Evolutionary conservation across 2,329 filamentous ascomycete genomes (phyloP).

Genomic region (Fusarium albosuccineum): DNA sequence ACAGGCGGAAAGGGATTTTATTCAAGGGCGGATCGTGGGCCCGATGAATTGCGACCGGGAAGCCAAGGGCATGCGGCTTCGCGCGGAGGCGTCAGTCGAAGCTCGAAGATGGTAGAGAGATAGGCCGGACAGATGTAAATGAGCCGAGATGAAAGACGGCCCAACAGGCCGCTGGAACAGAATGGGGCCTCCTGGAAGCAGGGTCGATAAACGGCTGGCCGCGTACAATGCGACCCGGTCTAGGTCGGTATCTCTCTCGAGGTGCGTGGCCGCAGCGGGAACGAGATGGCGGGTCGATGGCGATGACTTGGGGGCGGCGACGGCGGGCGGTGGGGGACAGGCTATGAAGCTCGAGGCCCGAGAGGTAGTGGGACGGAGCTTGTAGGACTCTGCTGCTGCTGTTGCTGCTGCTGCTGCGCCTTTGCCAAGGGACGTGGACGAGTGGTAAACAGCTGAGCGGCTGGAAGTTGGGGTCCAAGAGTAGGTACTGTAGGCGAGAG

Average conservation of each 20-base stretch:
- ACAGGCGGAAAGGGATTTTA: constrained; percentile 10
- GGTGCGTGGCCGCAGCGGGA: constrained; percentile 34
- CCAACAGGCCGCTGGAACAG: constrained; percentile 8
- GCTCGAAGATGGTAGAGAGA: constrained; percentile 10
- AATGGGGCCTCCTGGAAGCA: constrained; percentile 27
- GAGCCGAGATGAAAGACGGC: constrained; percentile 20
- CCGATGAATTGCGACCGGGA: constrained; percentile 20
- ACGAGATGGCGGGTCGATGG: constrained; percentile 37
- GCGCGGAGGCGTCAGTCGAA: constrained; percentile 22
- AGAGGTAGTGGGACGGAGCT: constrained; percentile 14
- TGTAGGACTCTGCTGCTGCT: constrained; percentile 16
- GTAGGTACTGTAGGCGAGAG: constrained; percentile 11
- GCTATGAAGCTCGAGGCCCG: constrained; percentile 21
- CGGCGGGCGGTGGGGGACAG: constrained; percentile 34
- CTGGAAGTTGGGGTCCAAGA: constrained; percentile 2
- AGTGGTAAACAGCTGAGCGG: constrained; percentile 4
- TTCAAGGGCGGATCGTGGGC: constrained; percentile 32
- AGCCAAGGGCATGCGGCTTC: constrained; percentile 39
- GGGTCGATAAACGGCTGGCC: constrained; percentile 41
- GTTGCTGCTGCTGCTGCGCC: constrained; percentile 28
- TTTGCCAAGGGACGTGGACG: constrained; percentile 22
- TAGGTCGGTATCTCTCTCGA: constrained; percentile 35
- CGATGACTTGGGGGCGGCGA: constrained; percentile 44
- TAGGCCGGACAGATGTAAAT: constrained; percentile 35
- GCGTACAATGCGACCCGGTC: constrained; percentile 51